Conservation (phyloP, 2,329 filamentous ascomycete genomes). For the Xylaria sp. region DNA sequence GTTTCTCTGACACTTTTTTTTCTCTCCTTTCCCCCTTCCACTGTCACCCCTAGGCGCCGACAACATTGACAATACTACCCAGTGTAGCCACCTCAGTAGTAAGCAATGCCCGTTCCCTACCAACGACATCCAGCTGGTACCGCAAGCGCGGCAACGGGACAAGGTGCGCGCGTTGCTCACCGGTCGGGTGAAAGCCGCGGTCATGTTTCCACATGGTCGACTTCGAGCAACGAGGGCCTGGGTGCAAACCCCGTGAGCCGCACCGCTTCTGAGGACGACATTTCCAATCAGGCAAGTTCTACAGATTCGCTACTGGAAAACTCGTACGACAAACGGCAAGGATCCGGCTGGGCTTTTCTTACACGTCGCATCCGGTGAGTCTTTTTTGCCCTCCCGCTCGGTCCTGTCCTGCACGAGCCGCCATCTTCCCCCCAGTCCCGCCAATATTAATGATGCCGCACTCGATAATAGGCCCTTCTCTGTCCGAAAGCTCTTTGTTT, state of each 20-base stretch:
- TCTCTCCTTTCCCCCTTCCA: neutral
- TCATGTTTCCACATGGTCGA: slow-evolving; percentile 35
- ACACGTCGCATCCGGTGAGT: slow-evolving; percentile 45
- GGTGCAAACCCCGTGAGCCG: slow-evolving; percentile 29
- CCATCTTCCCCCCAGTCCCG: slow-evolving; percentile 12
- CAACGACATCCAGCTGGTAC: slow-evolving; percentile 32
- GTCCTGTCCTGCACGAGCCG: neutral
- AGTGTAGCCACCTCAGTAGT: neutral
- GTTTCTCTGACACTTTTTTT: neutral
- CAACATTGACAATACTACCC: slow-evolving; percentile 8
- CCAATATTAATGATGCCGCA: slow-evolving; percentile 45
- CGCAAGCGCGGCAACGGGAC: slow-evolving; percentile 19
- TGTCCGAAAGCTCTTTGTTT: slow-evolving; percentile 41
- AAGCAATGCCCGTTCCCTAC: slow-evolving; percentile 33
- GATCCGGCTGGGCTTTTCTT: slow-evolving; percentile 37
- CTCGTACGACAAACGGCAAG: slow-evolving; percentile 34
- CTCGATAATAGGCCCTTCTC: slow-evolving; percentile 41
- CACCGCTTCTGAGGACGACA: slow-evolving; percentile 26
- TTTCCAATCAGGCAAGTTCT: slow-evolving; percentile 28
- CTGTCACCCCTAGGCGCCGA: neutral
- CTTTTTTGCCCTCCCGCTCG: neutral
- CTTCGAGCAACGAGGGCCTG: slow-evolving; percentile 40
- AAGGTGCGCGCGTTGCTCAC: slow-evolving; percentile 22
- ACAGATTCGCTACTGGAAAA: slow-evolving; percentile 34
- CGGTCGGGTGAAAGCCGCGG: slow-evolving; percentile 18